Conservation (phyloP, 345 rosid species). For the Lepidium sativum region DNA sequence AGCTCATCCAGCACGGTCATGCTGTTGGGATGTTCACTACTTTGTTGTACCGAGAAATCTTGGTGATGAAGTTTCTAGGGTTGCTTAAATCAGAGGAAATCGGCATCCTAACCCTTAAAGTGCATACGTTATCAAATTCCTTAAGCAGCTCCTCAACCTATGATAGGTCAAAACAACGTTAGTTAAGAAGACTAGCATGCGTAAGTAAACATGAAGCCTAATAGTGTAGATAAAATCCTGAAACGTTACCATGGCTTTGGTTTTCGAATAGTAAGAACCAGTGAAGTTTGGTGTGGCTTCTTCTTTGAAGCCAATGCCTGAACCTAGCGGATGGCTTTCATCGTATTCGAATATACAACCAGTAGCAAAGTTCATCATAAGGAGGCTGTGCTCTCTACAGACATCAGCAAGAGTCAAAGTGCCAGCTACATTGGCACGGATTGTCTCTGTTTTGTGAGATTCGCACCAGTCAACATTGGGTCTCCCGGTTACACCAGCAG, state of each 20-base stretch:
- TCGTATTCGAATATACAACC: conserved; percentile 71
- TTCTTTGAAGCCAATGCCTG: conserved; percentile 58
- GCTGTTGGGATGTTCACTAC: conserved; percentile 50
- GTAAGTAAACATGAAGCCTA: neutral
- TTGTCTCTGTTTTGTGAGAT: conserved; percentile 55
- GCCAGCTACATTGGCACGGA: conserved; percentile 58
- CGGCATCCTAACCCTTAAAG: conserved; percentile 43
- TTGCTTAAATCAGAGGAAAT: conserved; percentile 45
- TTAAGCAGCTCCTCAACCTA: conserved; percentile 46
- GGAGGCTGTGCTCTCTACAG: conserved; percentile 55
- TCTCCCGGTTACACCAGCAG: conserved; percentile 65
- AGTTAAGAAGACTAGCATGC: neutral
- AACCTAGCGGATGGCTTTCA: conserved; percentile 40
- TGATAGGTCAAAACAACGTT: neutral
- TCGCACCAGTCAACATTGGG: conserved; percentile 81
- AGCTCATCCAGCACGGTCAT: conserved; percentile 55
- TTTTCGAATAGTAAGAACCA: conserved; percentile 64
- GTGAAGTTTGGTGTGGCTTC: conserved; percentile 59
- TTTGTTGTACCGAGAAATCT: conserved; percentile 38
- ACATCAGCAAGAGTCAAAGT: conserved; percentile 59
- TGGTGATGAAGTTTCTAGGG: conserved; percentile 43
- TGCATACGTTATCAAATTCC: conserved; percentile 43
- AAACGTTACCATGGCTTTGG: conserved; percentile 54
- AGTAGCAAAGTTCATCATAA: conserved; percentile 61
- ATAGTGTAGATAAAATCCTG: neutral